Evolutionary conservation across 83 land plant genomes (phyloP).

Genomic region (Thuja plicata): DNA sequence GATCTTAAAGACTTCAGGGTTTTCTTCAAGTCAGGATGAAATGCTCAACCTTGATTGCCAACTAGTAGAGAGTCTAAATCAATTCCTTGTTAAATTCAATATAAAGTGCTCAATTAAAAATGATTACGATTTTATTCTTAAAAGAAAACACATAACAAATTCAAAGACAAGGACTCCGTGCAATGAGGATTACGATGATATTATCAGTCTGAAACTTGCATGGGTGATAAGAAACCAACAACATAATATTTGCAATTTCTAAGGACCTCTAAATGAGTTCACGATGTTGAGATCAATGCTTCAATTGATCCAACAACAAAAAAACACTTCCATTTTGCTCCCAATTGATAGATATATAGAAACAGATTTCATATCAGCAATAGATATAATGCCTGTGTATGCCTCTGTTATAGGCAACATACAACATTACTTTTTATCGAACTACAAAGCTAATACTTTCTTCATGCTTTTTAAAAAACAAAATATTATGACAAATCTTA

Average conservation of each 20-base stretch:
- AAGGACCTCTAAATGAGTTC: background rate
- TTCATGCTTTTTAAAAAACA: background rate
- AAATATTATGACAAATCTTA: background rate
- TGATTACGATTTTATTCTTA: background rate
- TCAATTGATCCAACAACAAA: background rate
- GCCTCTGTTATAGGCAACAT: background rate
- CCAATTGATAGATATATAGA: background rate
- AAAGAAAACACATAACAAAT: background rate
- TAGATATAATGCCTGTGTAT: background rate
- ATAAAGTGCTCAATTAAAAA: background rate
- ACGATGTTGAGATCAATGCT: background rate
- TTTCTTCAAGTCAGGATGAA: background rate
- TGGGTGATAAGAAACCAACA: background rate
- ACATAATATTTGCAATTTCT: background rate
- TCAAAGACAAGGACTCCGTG: background rate
- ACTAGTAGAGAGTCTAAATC: background rate
- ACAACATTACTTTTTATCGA: background rate
- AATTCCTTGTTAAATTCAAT: background rate
- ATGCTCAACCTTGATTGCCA: background rate
- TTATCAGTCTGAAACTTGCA: background rate
- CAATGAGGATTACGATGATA: too few species aligned
- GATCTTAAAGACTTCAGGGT: conserved; percentile 42
- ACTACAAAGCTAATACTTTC: background rate
- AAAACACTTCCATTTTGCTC: background rate
- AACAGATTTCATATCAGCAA: background rate